Base-by-base conservation (phyloP, 2,329 filamentous ascomycete genomes). In the Trichoderma sp. region DNA sequence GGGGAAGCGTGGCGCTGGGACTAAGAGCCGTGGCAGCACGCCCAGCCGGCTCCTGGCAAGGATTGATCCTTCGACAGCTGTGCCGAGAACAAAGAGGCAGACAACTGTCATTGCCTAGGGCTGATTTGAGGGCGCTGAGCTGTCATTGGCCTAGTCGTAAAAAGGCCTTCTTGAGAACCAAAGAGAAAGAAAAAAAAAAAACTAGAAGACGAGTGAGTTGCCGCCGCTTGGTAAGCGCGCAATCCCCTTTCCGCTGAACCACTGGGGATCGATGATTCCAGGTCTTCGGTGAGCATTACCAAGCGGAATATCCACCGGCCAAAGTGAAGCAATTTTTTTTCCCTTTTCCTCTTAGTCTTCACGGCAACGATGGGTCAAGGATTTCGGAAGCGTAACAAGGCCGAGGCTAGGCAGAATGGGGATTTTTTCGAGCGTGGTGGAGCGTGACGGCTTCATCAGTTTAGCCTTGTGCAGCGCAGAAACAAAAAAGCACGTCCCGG, bases 321-420 rank as follows among this genome's bases (percentile, higher is more conserved):
- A 28, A 43, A 43, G 26, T n/a, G 53, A 61, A 32, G n/a, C 56
- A 26, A 24, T 43, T 58, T 30, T 43, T 68, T 47, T 43, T 47
- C 21, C 18, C 43, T 61, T 36, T 43, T 60, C 21, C 43, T 61
- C 14, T 32, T 9, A 2, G 11, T 56, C 32, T 58, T 57, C 21
- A 43, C 34, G n/a, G 60, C 60, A 63, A 32, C 30, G n/a, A 9
- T 24, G 12, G 24, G 36, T 18, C 64, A 64, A 58, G 68, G 68
- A 64, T 24, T 32, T 71, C 68, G 68, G 68, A 28, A 32, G 47
- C 14, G 21, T 57, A n/a, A 28, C 28, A 64, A 71, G 60, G 14
- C 68, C 68, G 68, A 71, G 58, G 60, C 68, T 71, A 71, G 21
- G 47, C 68, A n/a, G 28, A 53, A 71, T 58, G 68, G 68, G 24